These are phyloP conservation scores for Cinnamomum micranthum DNA, from an alignment of 164 flowering plant species.

Conservation along the genomic window DNA sequence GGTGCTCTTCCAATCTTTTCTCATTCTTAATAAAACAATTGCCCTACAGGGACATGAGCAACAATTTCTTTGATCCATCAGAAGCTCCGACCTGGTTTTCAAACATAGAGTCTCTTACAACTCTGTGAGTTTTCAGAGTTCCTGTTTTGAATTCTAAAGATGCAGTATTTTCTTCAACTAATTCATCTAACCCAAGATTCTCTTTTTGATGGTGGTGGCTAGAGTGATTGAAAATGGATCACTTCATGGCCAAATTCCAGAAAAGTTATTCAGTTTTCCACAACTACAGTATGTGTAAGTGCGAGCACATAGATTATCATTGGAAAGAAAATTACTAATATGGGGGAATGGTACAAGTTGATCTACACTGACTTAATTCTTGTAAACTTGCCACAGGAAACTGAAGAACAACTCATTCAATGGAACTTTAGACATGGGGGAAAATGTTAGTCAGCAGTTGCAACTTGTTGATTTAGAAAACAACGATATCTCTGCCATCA, in stretches of 20 bases:
- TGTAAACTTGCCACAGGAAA: slow-evolving; percentile 49
- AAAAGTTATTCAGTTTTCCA: slow-evolving; percentile 54
- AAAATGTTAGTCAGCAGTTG: slow-evolving; percentile 46
- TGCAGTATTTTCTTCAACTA: neutral
- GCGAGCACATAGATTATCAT: neutral
- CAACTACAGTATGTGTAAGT: slow-evolving; percentile 50
- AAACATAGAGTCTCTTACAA: slow-evolving; percentile 64
- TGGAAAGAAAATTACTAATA: neutral
- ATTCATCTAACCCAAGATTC: slow-evolving; percentile 1
- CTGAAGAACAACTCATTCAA: slow-evolving; percentile 64
- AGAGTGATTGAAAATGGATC: slow-evolving; percentile 66
- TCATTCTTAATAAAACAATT: neutral
- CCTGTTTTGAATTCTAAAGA: neutral
- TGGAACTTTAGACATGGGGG: slow-evolving; percentile 57
- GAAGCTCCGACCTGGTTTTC: slow-evolving; percentile 83
- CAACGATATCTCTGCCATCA: slow-evolving; percentile 51
- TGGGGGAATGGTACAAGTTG: neutral
- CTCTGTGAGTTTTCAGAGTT: slow-evolving; percentile 50
- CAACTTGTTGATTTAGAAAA: slow-evolving; percentile 70
- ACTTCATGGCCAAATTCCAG: slow-evolving; percentile 58
- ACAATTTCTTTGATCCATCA: slow-evolving; percentile 64
- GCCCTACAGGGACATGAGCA: slow-evolving; percentile 73
- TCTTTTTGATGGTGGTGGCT: slow-evolving; percentile 7
- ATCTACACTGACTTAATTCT: neutral
- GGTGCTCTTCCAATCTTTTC: neutral